Conservation (phyloP, 169 alveolate species). For the Fabrea salina region DNA sequence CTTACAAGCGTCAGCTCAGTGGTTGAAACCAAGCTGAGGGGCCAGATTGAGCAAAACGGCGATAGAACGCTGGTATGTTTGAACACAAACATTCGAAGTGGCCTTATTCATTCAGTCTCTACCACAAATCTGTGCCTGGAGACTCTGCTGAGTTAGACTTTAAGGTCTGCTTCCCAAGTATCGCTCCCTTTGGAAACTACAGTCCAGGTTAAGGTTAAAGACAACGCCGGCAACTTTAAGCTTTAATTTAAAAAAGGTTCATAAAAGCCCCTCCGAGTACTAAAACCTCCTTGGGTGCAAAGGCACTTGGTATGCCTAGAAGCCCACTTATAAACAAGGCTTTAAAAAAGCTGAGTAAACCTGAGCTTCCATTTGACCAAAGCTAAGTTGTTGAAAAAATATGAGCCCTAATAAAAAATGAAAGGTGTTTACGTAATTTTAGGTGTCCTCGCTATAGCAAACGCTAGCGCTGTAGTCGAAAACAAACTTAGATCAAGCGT, state of each 20-base stretch:
- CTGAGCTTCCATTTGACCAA: too few species aligned
- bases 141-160: not conserved
- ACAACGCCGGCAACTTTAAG: not conserved
- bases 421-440: not conserved
- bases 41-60: not conserved
- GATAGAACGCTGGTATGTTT: not conserved
- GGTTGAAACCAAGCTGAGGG: not conserved
- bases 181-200: constrained; percentile 8
- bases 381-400: too few species aligned
- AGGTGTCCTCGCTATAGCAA: not conserved
- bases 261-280: too few species aligned
- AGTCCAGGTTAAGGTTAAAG: not conserved
- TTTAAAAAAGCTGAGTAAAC: too few species aligned
- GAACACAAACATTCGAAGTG: too few species aligned
- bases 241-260: too few species aligned
- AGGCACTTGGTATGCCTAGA: too few species aligned
- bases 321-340: too few species aligned
- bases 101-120: not conserved
- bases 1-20: not conserved
- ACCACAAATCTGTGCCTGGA: not conserved
- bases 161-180: not conserved
- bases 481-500: not conserved
- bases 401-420: not conserved
- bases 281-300: too few species aligned
- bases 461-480: not conserved